Base-by-base conservation (phyloP, 2,329 filamentous ascomycete species). In the Fusarium redolens region DNA sequence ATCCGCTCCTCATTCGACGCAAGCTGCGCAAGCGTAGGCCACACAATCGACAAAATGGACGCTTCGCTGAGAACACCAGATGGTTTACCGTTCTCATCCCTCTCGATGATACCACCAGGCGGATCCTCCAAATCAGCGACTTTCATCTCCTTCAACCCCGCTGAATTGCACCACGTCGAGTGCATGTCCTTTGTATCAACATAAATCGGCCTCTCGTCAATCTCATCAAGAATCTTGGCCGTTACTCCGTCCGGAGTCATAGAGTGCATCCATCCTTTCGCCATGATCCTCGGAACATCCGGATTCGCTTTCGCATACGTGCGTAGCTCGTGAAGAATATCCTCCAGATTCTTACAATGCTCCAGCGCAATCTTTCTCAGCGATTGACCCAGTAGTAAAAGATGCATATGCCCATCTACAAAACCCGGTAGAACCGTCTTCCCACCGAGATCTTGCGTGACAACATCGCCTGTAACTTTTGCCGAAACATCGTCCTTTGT, bases 121-220 rank as follows among this genome's bases (percentile, higher is more conserved):
- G 87, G 87, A 37, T 87, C 84, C 5, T 83, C 78, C 72, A 85
- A 81, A 4, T 83, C 79, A 35, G 83, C 79, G 12, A 88, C 78
- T 6, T 80, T 81, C 78, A 90, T 79, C 75, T 90, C 88, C 47
- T 81, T 70, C 11, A 90, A 75, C 1, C 85, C 88, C 3, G 85
- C 82, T 12, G 81, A 84, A 71, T 86, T 89, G 77, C 87, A 89
- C 88, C 88, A 90, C 3, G 85, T 85, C 1, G 86, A 87, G 74
- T 90, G 88, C 69, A 90, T 78, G 60, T 89, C 87, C 71, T 88
- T 88, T 5, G 86, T 85, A 65, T 90, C 87, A 62, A 90, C 83
- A 61, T 87, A 89, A 33, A 90, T 88, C 3, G 88, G 87, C 43
- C 87, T 79, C 3, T 84, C 79, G 62, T 89, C 87, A 18, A 90